phyloP scores from a whole-genome alignment of 1,284 basidiomycete species.

The Ganoderma boninense region DNA sequence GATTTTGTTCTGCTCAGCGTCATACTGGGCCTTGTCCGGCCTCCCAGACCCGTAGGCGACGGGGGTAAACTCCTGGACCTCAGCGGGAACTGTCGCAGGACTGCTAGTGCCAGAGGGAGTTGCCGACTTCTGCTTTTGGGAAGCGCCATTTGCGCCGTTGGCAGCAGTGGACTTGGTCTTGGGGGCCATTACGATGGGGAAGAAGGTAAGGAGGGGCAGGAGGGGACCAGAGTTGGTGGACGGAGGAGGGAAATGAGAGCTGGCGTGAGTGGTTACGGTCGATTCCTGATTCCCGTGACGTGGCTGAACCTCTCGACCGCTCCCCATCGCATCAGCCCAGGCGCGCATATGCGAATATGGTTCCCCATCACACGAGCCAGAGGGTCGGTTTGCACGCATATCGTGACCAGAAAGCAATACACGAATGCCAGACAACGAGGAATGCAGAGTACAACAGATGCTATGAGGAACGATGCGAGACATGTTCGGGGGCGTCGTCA shows the following conservation, averaged over 20 bases:
- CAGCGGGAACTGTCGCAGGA: conserved; percentile 55
- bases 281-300: conserved; percentile 37
- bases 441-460: conserved; percentile 29
- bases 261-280: conserved; percentile 32
- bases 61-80: conserved; percentile 50
- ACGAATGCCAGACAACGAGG: conserved; percentile 21
- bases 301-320: conserved; percentile 27
- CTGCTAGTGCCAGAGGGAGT: conserved; percentile 36
- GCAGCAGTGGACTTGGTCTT: conserved; percentile 61
- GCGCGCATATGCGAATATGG: conserved; percentile 6
- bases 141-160: conserved; percentile 45
- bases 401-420: conserved; percentile 25
- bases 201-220: conserved; percentile 11
- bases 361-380: conserved; percentile 17
- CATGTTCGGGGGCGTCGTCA: conserved; percentile 40
- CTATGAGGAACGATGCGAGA: conserved; percentile 18
- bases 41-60: conserved; percentile 53
- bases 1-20: conserved; percentile 84
- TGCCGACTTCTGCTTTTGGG: conserved; percentile 50
- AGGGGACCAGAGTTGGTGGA: conserved; percentile 31
- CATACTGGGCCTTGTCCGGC: conserved; percentile 85
- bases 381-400: conserved; percentile 10
- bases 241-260: conserved; percentile 16
- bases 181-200: conserved; percentile 47
- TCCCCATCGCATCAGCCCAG: conserved; percentile 18